Evolutionary conservation across 192 early-diverging fungal species (phyloP).

Genomic region (Thoreauomyces humboldtii): DNA sequence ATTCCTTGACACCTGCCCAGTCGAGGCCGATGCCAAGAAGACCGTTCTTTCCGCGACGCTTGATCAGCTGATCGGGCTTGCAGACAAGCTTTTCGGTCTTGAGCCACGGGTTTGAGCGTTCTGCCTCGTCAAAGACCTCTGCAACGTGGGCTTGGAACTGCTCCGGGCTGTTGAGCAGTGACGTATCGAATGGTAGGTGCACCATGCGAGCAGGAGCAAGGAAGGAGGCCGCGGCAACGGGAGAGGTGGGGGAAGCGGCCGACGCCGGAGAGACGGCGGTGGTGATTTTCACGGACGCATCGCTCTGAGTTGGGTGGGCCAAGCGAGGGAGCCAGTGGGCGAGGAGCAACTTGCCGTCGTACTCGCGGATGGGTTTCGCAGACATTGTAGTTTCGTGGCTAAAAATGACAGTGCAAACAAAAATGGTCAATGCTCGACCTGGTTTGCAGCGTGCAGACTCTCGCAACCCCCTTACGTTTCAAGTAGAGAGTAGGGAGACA

Average conservation of each 20-base stretch:
- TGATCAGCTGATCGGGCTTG: conserved; percentile 98
- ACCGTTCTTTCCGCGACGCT: conserved; percentile 95
- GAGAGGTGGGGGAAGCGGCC: too few relatives aligned
- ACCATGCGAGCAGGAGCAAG: conserved; percentile 76
- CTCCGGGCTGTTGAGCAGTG: conserved; percentile 35
- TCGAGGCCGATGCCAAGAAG: conserved; percentile 88
- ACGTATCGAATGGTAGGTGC: conserved; percentile 69
- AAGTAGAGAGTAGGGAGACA: too few relatives aligned
- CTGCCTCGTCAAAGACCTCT: conserved; percentile 65
- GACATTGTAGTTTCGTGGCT: conserved; percentile 34
- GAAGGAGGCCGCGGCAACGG: conserved; percentile 46
- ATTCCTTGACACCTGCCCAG: conserved; percentile 82
- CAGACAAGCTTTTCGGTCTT: conserved; percentile 80
- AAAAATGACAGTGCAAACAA: too few relatives aligned
- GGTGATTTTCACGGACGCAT: neutral
- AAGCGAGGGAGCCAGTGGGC: conserved; percentile 80
- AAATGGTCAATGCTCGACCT: too few relatives aligned
- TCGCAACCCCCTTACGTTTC: too few relatives aligned
- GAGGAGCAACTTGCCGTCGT: conserved; percentile 96
- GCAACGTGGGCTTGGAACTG: conserved; percentile 47
- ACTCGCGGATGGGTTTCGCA: conserved; percentile 89
- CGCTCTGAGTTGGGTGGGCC: conserved; percentile 44
- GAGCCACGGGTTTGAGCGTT: conserved; percentile 84
- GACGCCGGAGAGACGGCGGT: too few relatives aligned
- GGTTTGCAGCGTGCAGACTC: too few relatives aligned